Percentiles rank a stretch among this genome's conserved stretches.
Evolutionary conservation across 306 rosid species (phyloP).

Genomic region (Lathyrus aphaca): DNA sequence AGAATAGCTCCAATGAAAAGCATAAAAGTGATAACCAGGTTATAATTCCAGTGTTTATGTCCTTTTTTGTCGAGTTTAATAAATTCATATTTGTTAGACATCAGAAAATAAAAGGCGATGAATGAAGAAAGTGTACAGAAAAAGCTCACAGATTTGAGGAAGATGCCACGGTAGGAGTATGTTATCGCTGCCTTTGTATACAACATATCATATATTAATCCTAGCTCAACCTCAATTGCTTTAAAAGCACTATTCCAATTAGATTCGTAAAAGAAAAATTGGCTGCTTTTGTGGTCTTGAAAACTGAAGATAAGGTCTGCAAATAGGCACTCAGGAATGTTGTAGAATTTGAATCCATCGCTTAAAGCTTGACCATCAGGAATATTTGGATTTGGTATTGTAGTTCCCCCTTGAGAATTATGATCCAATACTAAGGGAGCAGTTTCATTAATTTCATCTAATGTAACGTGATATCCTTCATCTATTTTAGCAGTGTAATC

Average conservation of each 20-base stretch:
- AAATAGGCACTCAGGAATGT: constrained; percentile 38
- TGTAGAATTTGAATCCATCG: constrained; percentile 37
- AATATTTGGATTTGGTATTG: neutral
- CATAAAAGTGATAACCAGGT: constrained; percentile 24
- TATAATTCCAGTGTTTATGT: neutral
- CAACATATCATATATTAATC: constrained; percentile 47
- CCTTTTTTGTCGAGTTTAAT: neutral
- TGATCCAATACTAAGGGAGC: neutral
- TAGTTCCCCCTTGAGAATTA: constrained; percentile 5
- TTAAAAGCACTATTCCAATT: constrained; percentile 25
- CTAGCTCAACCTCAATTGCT: constrained; percentile 56
- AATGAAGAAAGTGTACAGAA: constrained; percentile 11
- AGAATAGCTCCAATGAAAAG: constrained; percentile 44
- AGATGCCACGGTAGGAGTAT: constrained; percentile 5
- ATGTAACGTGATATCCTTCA: constrained; percentile 36
- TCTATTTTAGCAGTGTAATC: constrained; percentile 18
- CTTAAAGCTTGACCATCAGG: constrained; percentile 2
- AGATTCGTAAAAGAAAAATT: constrained; percentile 8
- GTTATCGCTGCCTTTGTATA: constrained; percentile 49
- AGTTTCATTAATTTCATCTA: constrained; percentile 23
- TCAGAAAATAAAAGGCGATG: constrained; percentile 9
- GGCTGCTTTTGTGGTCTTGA: constrained; percentile 36
- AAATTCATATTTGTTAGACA: neutral
- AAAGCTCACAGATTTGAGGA: constrained; percentile 30
- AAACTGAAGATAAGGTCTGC: constrained; percentile 52